Percentiles rank a stretch among this genome's conserved stretches.
phyloP scores from a whole-genome alignment of 192 early-diverging fungal species.

The Radiomyces spectabilis region DNA sequence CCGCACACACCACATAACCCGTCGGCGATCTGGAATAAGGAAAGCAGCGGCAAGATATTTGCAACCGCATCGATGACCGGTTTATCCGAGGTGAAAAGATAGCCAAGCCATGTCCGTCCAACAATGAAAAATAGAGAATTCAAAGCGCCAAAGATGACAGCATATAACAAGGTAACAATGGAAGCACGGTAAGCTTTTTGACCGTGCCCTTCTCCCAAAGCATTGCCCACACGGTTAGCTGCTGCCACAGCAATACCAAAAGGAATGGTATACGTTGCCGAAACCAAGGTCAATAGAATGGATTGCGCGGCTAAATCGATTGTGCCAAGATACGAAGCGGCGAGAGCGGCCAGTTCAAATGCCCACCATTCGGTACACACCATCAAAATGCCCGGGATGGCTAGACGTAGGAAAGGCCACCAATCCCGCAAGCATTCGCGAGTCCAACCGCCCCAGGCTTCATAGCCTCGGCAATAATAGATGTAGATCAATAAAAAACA shows the following conservation, averaged over 20 bases:
- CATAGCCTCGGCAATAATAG: constrained; percentile 48
- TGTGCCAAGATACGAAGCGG: constrained; percentile 67
- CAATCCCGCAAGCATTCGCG: constrained; percentile 55
- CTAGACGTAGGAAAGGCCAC: constrained; percentile 56
- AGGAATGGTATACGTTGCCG: constrained; percentile 69
- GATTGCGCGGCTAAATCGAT: constrained; percentile 76
- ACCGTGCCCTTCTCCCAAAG: constrained; percentile 50
- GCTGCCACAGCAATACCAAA: constrained; percentile 75
- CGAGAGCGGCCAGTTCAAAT: constrained; percentile 62
- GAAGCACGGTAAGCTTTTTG: constrained; percentile 42
- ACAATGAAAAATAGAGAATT: constrained; percentile 45
- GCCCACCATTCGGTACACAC: constrained; percentile 71
- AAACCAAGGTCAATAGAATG: constrained; percentile 66
- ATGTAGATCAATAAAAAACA: constrained; percentile 59
- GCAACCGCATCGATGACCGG: constrained; percentile 65
- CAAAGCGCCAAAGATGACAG: constrained; percentile 42
- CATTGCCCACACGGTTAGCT: constrained; percentile 74
- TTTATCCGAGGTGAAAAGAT: constrained; percentile 60
- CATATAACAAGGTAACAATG: constrained; percentile 38
- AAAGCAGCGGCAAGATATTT: constrained; percentile 68
- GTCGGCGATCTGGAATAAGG: constrained; percentile 71
- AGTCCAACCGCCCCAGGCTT: constrained; percentile 88
- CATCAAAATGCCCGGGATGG: constrained; percentile 73
- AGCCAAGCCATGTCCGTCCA: constrained; percentile 52
- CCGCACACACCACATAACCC: constrained; percentile 51